Conservation (phyloP, 1,284 basidiomycete species). For the Amylostereum chailletii region DNA sequence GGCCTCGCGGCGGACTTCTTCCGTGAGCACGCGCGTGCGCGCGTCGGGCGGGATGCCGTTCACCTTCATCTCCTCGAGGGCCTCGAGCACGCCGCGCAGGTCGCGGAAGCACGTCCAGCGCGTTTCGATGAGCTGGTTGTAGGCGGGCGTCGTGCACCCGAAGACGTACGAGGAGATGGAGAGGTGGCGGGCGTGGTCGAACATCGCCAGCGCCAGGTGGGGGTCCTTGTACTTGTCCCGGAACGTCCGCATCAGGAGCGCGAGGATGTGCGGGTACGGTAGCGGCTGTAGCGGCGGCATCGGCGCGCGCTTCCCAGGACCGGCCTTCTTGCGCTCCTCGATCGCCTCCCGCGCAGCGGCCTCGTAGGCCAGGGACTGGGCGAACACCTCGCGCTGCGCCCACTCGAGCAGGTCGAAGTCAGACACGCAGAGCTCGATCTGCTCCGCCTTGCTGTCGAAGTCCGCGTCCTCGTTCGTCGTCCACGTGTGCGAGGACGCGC, state of each 20-base stretch:
- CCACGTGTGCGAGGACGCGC: constrained; percentile 34
- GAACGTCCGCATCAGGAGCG: constrained; percentile 66
- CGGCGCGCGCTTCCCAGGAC: constrained; percentile 7
- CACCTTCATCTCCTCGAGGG: constrained; percentile 73
- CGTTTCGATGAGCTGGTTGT: constrained; percentile 78
- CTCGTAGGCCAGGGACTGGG: constrained; percentile 40
- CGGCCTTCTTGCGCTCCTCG: constrained; percentile 12
- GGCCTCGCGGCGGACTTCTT: constrained; percentile 58
- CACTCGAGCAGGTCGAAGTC: constrained; percentile 73
- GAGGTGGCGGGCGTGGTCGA: constrained; percentile 65
- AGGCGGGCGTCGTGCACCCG: constrained; percentile 77
- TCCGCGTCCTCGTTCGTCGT: constrained; percentile 44
- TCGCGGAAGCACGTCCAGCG: constrained; percentile 80
- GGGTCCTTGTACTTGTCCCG: constrained; percentile 72
- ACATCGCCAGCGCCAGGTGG: constrained; percentile 76
- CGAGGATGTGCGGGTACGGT: constrained; percentile 69
- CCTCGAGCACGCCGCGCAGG: constrained; percentile 60
- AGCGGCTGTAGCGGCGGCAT: constrained; percentile 37
- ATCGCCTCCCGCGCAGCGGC: constrained; percentile 33
- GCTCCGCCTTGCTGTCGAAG: constrained; percentile 71
- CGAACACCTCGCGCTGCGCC: constrained; percentile 68
- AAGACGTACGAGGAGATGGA: constrained; percentile 76
- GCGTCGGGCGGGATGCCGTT: constrained; percentile 66
- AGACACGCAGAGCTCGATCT: constrained; percentile 60
- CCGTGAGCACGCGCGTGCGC: constrained; percentile 52